Conservation (phyloP, 441 rosid genomes). For the Gossypium schwendimanii region DNA sequence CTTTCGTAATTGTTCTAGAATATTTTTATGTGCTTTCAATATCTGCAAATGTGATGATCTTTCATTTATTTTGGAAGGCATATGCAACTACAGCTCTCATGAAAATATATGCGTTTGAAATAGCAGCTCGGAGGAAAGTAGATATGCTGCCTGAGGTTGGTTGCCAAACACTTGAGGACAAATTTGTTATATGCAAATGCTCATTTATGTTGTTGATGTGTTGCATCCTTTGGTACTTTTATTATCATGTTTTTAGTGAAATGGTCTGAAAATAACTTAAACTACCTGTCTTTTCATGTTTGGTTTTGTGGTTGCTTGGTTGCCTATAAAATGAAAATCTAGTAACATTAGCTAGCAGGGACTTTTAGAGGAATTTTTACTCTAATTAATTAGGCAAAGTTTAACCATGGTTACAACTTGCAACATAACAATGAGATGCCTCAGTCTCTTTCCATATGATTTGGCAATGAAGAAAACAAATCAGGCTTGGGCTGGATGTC, state of each 20-base stretch:
- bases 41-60: too few relatives aligned
- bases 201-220: not conserved
- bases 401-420: not conserved
- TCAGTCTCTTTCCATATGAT: not conserved
- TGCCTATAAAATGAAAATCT: not conserved
- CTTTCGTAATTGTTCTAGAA: too few relatives aligned
- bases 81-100: conserved; percentile 87
- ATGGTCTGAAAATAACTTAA: not conserved
- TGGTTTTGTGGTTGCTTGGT: conserved; percentile 2
- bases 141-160: conserved; percentile 88
- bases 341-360: not conserved
- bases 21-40: too few relatives aligned
- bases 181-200: not conserved
- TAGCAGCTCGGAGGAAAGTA: conserved; percentile 78
- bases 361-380: not conserved
- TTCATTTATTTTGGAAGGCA: too few relatives aligned
- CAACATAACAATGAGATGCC: not conserved
- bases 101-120: conserved; percentile 85
- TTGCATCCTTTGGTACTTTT: not conserved
- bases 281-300: not conserved
- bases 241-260: not conserved
- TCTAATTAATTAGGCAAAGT: not conserved
- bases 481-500: not conserved
- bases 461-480: conserved; percentile 4
- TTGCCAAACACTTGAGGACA: conserved; percentile 4